phyloP scores from a whole-genome alignment of 495 filamentous ascomycete species.

The Neurospora sp. region DNA sequence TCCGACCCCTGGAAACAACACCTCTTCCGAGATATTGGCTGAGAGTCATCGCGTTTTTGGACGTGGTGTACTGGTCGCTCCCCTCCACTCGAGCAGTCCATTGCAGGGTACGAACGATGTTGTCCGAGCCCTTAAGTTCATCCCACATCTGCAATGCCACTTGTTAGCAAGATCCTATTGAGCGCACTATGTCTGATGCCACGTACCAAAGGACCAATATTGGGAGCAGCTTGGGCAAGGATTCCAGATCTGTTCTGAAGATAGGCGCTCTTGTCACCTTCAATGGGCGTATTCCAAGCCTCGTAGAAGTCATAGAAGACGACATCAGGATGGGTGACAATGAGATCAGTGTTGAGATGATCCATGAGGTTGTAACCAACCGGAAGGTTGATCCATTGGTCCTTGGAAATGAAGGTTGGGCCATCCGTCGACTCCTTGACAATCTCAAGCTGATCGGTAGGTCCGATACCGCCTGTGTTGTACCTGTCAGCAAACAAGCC shows the following conservation, averaged over 20 bases:
- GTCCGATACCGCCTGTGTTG: slow-evolving; percentile 47
- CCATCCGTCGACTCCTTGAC: slow-evolving; percentile 44
- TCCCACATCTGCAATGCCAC: slow-evolving; percentile 36
- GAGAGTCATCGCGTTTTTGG: slow-evolving; percentile 44
- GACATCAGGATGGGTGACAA: slow-evolving; percentile 50
- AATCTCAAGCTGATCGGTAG: slow-evolving; percentile 46
- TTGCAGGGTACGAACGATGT: slow-evolving; percentile 53
- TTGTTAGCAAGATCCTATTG: slow-evolving; percentile 6
- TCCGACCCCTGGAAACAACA: slow-evolving; percentile 47
- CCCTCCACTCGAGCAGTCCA: slow-evolving; percentile 56
- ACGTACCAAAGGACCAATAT: slow-evolving; percentile 47
- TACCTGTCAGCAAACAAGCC: neutral
- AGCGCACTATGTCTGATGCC: neutral
- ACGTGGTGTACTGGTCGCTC: slow-evolving; percentile 23
- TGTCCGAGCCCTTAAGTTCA: slow-evolving; percentile 46
- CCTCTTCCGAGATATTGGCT: slow-evolving; percentile 57
- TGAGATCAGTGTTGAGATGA: slow-evolving; percentile 59
- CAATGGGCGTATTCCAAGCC: slow-evolving; percentile 39
- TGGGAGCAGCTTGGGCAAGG: slow-evolving; percentile 58
- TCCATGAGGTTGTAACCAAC: slow-evolving; percentile 66
- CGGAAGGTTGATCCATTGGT: slow-evolving; percentile 60
- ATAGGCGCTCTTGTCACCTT: slow-evolving; percentile 25
- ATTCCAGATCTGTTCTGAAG: slow-evolving; percentile 45
- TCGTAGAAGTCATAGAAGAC: slow-evolving; percentile 57
- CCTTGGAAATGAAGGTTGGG: slow-evolving; percentile 33